Percentiles rank a stretch among this genome's conserved stretches.
Conservation (phyloP, 768 basidiomycete genomes). For the Lepiota brunneoincarnata region DNA sequence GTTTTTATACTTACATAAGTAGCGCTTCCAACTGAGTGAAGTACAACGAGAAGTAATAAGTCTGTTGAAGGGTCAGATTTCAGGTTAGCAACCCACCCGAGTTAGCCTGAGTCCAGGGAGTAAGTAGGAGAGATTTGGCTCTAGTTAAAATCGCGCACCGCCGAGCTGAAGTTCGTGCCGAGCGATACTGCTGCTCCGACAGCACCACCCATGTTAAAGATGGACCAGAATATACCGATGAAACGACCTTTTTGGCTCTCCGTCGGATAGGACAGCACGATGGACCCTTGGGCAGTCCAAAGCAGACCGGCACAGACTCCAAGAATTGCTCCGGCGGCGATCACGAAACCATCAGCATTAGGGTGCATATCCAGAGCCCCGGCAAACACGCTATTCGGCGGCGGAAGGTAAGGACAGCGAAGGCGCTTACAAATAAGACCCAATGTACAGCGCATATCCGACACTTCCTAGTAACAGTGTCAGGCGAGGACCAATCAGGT, state of each 20-base stretch:
- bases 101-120: constrained; percentile 28
- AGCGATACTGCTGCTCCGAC: constrained; percentile 76
- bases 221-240: constrained; percentile 80
- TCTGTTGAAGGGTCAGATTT: not conserved
- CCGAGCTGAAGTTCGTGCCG: constrained; percentile 65
- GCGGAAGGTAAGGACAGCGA: not conserved
- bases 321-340: constrained; percentile 68
- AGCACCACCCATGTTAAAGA: constrained; percentile 81
- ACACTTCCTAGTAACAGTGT: constrained; percentile 72
- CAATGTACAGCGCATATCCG: constrained; percentile 78
- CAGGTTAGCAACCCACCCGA: constrained; percentile 29
- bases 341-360: constrained; percentile 57
- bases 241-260: constrained; percentile 74
- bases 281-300: constrained; percentile 83
- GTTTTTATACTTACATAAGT: constrained; percentile 59
- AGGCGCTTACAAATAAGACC: constrained; percentile 60
- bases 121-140: constrained; percentile 10
- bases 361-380: constrained; percentile 62
- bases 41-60: constrained; percentile 1
- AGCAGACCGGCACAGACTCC: constrained; percentile 72
- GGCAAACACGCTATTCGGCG: not conserved
- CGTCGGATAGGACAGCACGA: constrained; percentile 85
- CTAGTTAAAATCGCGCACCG: constrained; percentile 33
- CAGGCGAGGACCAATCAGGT: constrained; percentile 68
- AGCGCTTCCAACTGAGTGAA: constrained; percentile 58